Evolutionary conservation across 2,329 filamentous ascomycete genomes (phyloP), one percentile per base, ranked within the genome.

Genomic region (Penicillium sp.): DNA sequence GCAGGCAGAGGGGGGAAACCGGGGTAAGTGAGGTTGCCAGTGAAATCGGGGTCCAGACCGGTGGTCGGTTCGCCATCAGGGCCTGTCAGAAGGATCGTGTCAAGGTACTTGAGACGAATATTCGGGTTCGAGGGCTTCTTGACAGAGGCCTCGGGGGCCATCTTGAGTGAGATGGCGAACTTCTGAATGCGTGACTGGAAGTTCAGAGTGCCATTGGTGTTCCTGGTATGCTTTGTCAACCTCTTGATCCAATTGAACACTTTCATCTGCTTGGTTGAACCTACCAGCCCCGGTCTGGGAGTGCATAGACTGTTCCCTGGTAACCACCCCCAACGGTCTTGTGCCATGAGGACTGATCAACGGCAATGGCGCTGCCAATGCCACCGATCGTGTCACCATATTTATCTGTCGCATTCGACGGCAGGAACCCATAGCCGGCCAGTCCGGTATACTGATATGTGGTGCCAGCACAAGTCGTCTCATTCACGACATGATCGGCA

Each of bases 381-480:
- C 80, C 79, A 25, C 79, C 80, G 18, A 85, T 66, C 0, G 80
- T 85, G 55, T 86, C 82, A 18, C 80, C 80, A 48, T 74, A 80
- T 55, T 80, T 79, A 62, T 86, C 83, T 20, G 71, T 66, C 2
- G 73, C 71, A 51, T 79, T 70, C 20, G 70, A 69, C 0, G 74
- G 62, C 2, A 85, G 61, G 38, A 69, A 73, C 4, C 82, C 82
- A 54, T 79, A 85, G 7, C 82, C 82, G 3, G 77, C 79, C 7
- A 87, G 73, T 40, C 74, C 70, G 35, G 80, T 66, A 56, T 86
- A 86, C n/a, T 74, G 69, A 52, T 82, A 85, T 0, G 62, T 69
- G 44, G 77, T 71, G 33, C 76, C 76, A 48, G 75, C 77, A 60
- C 80, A 84, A 10, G 63, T 73, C 5, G 75, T 73, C 35, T 67